Evolutionary conservation across 257 asterid genomes (phyloP), one percentile per base, ranked within the genome.

Genomic region (Primulina huaijiensis): DNA sequence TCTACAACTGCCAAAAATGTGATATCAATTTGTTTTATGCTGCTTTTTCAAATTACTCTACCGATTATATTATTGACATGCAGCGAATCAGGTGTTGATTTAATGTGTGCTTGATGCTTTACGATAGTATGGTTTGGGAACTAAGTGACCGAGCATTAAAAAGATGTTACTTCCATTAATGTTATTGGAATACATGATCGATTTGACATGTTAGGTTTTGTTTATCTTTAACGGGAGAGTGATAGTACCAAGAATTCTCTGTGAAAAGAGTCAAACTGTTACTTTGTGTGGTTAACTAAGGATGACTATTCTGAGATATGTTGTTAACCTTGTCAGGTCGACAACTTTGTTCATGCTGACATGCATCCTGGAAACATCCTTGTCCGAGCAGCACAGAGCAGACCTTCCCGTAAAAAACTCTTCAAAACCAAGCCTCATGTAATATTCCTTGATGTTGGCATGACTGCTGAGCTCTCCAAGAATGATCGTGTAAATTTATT

Each of bases 361-460:
- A 85, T 89, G 96, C 96, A 89, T 75, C 96, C 96, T 17, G 96
- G 96, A 72, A 89, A 89, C 83, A 87, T 89, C 78, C 95, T 89
- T 68, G 96, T 89, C 33, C 94, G 96, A 23, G 84, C 79, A 20
- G 64, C 80, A 64, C 72, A 33, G 83, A 79, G 75, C 70, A 78
- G 82, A 68, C 78, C 84, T 57, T 80, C 94, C 65, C 86, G 87
- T 58, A 85, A 86, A 71, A 82, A 43, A 74, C 67, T 87, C 67
- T 86, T 85, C 71, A 89, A 89, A 76, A 53, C 75, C 62, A 89
- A 89, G 81, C 95, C 96, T 70, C 96, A 85, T 75, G 76, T 89
- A 31, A 75, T 89, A 46, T 89, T 89, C 86, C 75, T 89, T 67
- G 96, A 89, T 61, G 96, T 85, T 14, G 96, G 96, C 75, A 89